Evolutionary conservation across 2,329 filamentous ascomycete genomes (phyloP).

Genomic region (Cladosporium austrohemisphaericum): DNA sequence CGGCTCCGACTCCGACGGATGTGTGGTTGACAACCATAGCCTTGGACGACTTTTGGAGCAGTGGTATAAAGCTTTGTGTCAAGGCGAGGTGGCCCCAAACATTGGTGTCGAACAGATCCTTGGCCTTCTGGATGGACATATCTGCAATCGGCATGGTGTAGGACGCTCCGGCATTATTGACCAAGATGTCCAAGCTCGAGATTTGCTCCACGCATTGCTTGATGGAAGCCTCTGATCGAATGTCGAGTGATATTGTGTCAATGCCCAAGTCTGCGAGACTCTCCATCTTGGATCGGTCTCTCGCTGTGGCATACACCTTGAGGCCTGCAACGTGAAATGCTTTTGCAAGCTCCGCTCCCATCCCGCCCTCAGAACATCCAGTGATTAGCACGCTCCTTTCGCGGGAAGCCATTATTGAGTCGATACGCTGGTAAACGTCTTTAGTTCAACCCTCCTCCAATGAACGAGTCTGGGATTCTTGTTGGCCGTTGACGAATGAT

Average conservation of each 20-base stretch:
- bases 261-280: no score
- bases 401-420: no score
- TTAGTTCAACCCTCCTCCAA: no score
- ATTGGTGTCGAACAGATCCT: constrained; percentile 33
- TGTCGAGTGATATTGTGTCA: constrained; percentile 26
- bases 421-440: no score
- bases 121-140: constrained; percentile 22
- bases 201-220: constrained; percentile 27
- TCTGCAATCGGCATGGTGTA: constrained; percentile 33
- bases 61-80: constrained; percentile 30
- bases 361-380: no score
- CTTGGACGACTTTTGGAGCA: constrained; percentile 36
- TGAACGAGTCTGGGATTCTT: no score
- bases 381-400: no score
- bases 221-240: constrained; percentile 32
- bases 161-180: constrained; percentile 47
- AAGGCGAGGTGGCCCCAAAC: constrained; percentile 31
- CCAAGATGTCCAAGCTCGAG: constrained; percentile 40
- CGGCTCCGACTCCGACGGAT: constrained; percentile 29
- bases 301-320: no score
- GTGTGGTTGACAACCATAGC: constrained; percentile 38
- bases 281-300: no score
- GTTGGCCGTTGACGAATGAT: no score
- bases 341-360: no score
- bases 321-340: no score